A percentile compares a stretch with the other conserved stretches of the same genome.
Evolutionary conservation across 768 basidiomycete genomes (phyloP).

Genomic region (Suillus fuscotomentosus): DNA sequence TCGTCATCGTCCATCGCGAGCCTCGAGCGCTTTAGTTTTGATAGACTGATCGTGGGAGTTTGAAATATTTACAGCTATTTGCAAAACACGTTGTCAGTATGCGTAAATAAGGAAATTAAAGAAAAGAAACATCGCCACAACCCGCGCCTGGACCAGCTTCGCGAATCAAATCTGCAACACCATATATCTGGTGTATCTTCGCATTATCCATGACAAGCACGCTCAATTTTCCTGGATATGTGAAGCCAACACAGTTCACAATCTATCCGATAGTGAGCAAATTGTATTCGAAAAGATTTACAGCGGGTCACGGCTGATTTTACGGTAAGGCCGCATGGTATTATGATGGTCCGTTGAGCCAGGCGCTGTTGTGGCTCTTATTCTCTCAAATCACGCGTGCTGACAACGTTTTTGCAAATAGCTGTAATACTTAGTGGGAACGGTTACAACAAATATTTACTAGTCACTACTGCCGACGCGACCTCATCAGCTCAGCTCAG

Average conservation of each 20-base stretch:
- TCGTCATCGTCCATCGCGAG: constrained; percentile 38
- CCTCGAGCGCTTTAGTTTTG: not conserved
- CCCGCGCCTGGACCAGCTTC: too few relatives aligned
- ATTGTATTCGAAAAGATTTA: not conserved
- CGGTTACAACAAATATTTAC: too few relatives aligned
- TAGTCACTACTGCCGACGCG: too few relatives aligned
- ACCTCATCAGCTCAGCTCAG: not conserved
- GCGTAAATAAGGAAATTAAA: not conserved
- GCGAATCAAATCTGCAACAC: too few relatives aligned
- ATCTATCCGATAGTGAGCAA: constrained; percentile 13
- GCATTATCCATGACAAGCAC: constrained; percentile 40
- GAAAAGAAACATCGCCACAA: too few relatives aligned
- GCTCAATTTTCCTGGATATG: constrained; percentile 35
- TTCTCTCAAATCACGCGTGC: too few relatives aligned
- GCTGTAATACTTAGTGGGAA: too few relatives aligned
- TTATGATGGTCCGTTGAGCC: too few relatives aligned
- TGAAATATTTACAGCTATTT: not conserved
- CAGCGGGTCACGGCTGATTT: not conserved
- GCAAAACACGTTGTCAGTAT: not conserved
- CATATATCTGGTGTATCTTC: constrained; percentile 17
- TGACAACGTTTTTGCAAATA: too few relatives aligned
- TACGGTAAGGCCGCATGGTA: not conserved
- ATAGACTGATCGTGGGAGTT: constrained; percentile 1
- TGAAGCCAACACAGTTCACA: constrained; percentile 21
- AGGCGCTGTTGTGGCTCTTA: too few relatives aligned